phyloP scores from a whole-genome alignment of 2,329 filamentous ascomycete species.

The Talaromyces sp. region DNA sequence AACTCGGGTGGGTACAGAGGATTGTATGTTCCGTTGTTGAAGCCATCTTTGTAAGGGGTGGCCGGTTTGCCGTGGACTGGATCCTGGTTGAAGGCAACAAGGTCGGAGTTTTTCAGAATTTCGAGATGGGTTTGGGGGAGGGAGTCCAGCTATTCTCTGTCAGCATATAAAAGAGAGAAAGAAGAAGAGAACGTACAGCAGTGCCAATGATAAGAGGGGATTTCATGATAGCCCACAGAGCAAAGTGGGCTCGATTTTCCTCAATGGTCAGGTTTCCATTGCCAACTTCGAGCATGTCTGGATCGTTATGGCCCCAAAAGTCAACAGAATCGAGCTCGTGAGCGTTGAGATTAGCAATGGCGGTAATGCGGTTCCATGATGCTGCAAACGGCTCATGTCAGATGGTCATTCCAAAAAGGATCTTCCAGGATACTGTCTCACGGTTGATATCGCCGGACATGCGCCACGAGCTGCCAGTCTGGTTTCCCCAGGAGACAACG shows the following conservation, averaged over 20 bases:
- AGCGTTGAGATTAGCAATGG: conserved; percentile 46
- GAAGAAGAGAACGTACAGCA: conserved; percentile 15
- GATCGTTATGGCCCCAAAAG: conserved; percentile 48
- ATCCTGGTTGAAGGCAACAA: conserved; percentile 44
- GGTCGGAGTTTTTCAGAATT: conserved; percentile 39
- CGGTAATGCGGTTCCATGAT: conserved; percentile 24
- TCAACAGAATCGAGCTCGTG: conserved; percentile 40
- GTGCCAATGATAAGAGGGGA: conserved; percentile 46
- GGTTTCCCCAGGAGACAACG: conserved; percentile 47
- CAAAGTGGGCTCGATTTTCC: conserved; percentile 47
- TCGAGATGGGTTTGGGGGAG: conserved; percentile 32
- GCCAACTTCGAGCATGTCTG: conserved; percentile 48
- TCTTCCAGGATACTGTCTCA: conserved; percentile 6
- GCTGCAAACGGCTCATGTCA: conserved; percentile 10
- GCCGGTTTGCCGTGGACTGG: conserved; percentile 36
- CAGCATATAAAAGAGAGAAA: neutral
- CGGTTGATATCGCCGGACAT: conserved; percentile 29
- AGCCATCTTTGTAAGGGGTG: conserved; percentile 36
- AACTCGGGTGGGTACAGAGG: conserved; percentile 28
- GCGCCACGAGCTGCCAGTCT: conserved; percentile 43
- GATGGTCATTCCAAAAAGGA: neutral
- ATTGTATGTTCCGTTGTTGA: conserved; percentile 31
- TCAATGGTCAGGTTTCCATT: conserved; percentile 42
- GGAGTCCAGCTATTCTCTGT: conserved; percentile 24
- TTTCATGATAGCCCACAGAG: conserved; percentile 48